Base-by-base conservation (phyloP, 257 asterid species). In the Petrea volubilis region DNA sequence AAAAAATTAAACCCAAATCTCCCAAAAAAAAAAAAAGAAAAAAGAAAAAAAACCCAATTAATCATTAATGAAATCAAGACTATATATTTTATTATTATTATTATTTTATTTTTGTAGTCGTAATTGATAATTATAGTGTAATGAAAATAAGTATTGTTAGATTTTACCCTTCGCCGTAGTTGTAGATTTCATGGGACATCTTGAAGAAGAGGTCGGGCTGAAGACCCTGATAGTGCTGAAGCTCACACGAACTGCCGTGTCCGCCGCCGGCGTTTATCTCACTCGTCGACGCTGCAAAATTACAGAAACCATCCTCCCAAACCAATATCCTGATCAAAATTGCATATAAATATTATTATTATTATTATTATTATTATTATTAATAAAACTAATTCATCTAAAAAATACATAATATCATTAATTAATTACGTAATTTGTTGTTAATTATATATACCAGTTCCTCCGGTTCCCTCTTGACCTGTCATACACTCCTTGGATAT, bases 301-400 rank as follows among this genome's bases (percentile, higher is more conserved):
- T 89, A 87, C 99, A 95, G 78, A 92, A 95, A 24, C 99, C 99
- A 88, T 95, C 99, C 79, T 95, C 99, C 99, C 99, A 95, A 3
- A 92, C 98, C 85, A 95, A 79, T 78, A 95, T 95, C 99, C 99
- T 95, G 51, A 13, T 17, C 31, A 59, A 27, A 27, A 58, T 25
- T 24, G 43, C n/a, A n/a, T n/a, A n/a, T n/a, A n/a, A n/a, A n/a
- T n/a, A n/a, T n/a, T n/a, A n/a, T n/a, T n/a, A n/a, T n/a, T n/a
- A n/a, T n/a, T n/a, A n/a, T n/a, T n/a, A n/a, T n/a, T n/a, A n/a
- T n/a, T n/a, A n/a, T n/a, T n/a, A n/a, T n/a, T n/a, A n/a, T n/a
- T n/a, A n/a, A n/a, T n/a, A n/a, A n/a, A n/a, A n/a, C n/a, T n/a
- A n/a, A n/a, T n/a, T n/a, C n/a, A n/a, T n/a, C n/a, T n/a, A n/a